Base-by-base conservation (phyloP, 192 early-diverging fungal species). In the Backusella luteola region DNA sequence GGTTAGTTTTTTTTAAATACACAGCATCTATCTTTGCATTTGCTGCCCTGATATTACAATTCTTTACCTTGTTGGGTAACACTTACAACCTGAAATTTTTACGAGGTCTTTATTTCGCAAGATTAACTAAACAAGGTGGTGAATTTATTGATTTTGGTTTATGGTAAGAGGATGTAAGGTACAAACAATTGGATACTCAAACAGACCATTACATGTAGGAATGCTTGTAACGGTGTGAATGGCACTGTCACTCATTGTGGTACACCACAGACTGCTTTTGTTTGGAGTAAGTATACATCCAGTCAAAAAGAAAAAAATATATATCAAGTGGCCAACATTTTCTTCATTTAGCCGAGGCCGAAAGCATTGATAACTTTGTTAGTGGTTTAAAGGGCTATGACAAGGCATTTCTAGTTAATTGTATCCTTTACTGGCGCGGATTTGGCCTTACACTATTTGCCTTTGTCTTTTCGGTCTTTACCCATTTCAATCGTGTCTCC, bases 81-180 rank as follows among this genome's bases (percentile, higher is more conserved):
- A 56, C n/a, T 23, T 56, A 56, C 53, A 56, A 26, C 53, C 1
- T 56, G 9, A 56, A n/a, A 7, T 56, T 56, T 56, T 11, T 56
- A 56, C 15, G 21, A 56, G 11, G 9, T 2, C 53, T 56, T 56
- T 56, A 56, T 56, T 56, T 56, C 23, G 53, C 53, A 56, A 56
- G 53, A 23, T 23, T 56, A 23, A 56, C 6, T 6, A 56, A 56
- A 8, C n/a, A n/a, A 23, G 53, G 53, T 1, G n/a, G 53, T 21
- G 53, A 56, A 56, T 56, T 56, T 23, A 56, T 56, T 56, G 53
- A 56, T 56, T 56, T 56, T 56, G 53, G 53, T 56, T 56, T 56
- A 56, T 56, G 53, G 53, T 56, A 56, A 56, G 8, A 11, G 42
- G 12, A 4, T 9, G 14, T 44, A 15, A 2, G 42, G 3, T 44